phyloP scores from a whole-genome alignment of 371 early-diverging fungal genomes.

The Apophysomyces elegans region DNA sequence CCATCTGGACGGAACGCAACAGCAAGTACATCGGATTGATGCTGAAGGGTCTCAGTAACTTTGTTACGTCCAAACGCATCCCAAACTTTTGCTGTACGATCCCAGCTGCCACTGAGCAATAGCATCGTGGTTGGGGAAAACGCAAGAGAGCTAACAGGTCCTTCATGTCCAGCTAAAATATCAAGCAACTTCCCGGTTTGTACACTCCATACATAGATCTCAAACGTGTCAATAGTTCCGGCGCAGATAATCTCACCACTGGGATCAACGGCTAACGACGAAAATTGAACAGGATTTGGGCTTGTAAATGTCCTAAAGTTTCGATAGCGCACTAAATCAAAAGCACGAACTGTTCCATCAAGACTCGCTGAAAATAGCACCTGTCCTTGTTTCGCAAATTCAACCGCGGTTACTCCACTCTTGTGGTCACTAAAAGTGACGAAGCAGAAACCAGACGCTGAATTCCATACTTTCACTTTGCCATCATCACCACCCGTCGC shows the following conservation, averaged over 20 bases:
- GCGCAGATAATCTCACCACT: conserved; percentile 97
- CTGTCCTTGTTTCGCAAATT: conserved; percentile 91
- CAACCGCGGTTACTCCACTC: conserved; percentile 81
- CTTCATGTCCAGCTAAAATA: conserved; percentile 92
- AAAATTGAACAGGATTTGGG: conserved; percentile 96
- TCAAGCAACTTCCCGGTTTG: conserved; percentile 97
- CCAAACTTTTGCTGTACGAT: conserved; percentile 92
- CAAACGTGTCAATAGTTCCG: conserved; percentile 94
- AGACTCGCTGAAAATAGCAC: conserved; percentile 93
- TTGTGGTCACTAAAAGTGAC: conserved; percentile 96
- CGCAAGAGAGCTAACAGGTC: conserved; percentile 83
- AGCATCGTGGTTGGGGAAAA: conserved; percentile 83
- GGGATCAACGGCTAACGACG: conserved; percentile 91
- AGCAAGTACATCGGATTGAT: conserved; percentile 86
- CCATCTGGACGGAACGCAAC: conserved; percentile 93
- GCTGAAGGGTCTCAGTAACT: conserved; percentile 78
- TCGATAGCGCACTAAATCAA: conserved; percentile 94
- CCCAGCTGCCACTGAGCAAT: conserved; percentile 94
- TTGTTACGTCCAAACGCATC: conserved; percentile 91
- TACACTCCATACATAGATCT: conserved; percentile 97
- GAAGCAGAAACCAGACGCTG: conserved; percentile 94
- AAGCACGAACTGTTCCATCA: conserved; percentile 98
- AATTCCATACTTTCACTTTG: conserved; percentile 97
- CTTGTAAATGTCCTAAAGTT: conserved; percentile 97
- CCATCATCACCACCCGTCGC: conserved; percentile 98